Conservation (phyloP, 2,329 filamentous ascomycete genomes). For the Fusarium sp. region DNA sequence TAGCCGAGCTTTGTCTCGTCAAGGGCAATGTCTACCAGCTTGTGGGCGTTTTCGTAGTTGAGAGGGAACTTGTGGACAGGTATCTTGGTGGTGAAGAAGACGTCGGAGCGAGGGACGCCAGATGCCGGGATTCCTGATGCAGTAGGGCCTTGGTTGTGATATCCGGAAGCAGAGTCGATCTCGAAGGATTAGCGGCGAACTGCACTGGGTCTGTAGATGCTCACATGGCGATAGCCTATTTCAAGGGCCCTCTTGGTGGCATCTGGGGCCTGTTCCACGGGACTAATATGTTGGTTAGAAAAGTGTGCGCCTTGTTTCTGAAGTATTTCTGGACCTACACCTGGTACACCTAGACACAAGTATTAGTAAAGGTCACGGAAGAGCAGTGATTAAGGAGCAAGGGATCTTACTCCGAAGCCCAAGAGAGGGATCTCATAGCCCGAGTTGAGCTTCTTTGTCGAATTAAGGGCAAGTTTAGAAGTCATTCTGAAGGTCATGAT, state of each 20-base stretch:
- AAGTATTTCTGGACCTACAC: constrained; percentile 52
- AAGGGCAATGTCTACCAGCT: constrained; percentile 70
- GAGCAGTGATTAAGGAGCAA: neutral
- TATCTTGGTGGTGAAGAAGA: constrained; percentile 67
- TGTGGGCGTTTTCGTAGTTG: constrained; percentile 70
- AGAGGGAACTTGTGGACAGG: constrained; percentile 52
- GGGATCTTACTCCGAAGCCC: constrained; percentile 61
- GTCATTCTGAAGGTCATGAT: constrained; percentile 54
- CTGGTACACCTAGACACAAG: constrained; percentile 58
- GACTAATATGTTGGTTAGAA: constrained; percentile 38
- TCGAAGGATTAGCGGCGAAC: constrained; percentile 31
- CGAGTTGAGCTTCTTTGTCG: constrained; percentile 62
- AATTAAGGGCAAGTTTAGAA: constrained; percentile 55
- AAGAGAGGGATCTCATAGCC: constrained; percentile 62
- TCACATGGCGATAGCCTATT: constrained; percentile 63
- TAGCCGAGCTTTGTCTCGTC: constrained; percentile 70
- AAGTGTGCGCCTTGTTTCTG: neutral
- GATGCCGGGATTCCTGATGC: constrained; percentile 56
- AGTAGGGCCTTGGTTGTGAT: constrained; percentile 60
- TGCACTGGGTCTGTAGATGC: constrained; percentile 7
- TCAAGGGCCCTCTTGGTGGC: constrained; percentile 57
- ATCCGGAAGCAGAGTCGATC: constrained; percentile 64
- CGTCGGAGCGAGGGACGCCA: constrained; percentile 55
- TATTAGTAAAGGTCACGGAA: constrained; percentile 9
- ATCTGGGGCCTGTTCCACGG: constrained; percentile 46